Base-by-base conservation (phyloP, 441 rosid genomes). In the Isatis lusitanica region DNA sequence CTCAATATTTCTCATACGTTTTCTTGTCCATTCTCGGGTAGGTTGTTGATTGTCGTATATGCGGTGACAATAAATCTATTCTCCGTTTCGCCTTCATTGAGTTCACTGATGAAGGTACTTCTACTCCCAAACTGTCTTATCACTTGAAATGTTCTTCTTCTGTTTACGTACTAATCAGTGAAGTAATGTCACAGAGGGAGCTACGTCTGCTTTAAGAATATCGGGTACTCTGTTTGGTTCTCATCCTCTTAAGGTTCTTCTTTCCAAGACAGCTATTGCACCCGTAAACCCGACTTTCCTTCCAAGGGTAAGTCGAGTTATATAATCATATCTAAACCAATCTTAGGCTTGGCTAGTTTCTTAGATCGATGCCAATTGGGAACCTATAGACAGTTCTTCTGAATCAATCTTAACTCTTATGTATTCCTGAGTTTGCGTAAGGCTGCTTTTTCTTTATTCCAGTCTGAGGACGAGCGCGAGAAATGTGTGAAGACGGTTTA, bases 1-100 rank as follows among this genome's bases (percentile, higher is more conserved):
- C 61, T 66, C 26, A 43, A 6, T 7, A 21, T 21, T 21, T 26
- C 40, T 47, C 51, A 47, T 60, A 21, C 38, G 10, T 33, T 33
- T 18, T 69, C n/a, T 24, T 72, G 50, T 44, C 40, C 28, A 13
- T 48, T 46, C 52, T 46, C 48, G 65, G 67, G 21, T 13, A 90
- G 92, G 87, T 88, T 76, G 87, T 87, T 85, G 96, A 92, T 69
- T 90, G 96, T 68, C 94, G 98, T 44, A 86, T 92, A 58, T 92
- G 98, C 63, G 96, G 98, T 24, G 98, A 92, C 80, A 87, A 87
- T 12, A 90, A 87, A 78, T 94, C 96, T 31, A 78, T 83, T 73
- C 96, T 92, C 66, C 96, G 90, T 33, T 90, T 90, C 78, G 95
- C 93, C 18, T 88, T 88, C 62, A 62, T 89, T 38, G 94, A 92